Base-by-base conservation (phyloP, 2,329 filamentous ascomycete genomes). In the Fusarium coffeatum region DNA sequence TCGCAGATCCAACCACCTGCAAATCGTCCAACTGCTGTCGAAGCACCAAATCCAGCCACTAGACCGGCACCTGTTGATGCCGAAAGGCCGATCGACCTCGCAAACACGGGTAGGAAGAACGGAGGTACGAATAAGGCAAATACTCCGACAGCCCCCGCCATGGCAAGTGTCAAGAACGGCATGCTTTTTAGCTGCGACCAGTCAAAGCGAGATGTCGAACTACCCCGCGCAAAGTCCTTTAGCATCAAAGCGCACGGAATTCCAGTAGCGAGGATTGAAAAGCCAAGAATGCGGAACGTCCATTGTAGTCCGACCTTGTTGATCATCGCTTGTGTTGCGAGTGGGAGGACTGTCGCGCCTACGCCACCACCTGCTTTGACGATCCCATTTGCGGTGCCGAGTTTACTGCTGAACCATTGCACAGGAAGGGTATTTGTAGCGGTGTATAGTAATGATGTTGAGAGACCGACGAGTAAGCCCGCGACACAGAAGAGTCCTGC, bases 301-400 rank as follows among this genome's bases (percentile, higher is more conserved):
- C 64, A 61, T 0, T 40, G 30, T 0, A 66, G n/a, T 0, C 62
- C 62, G 5, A 61, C 43, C 13, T n/a, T 47, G 1, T 47, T 42
- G 2, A 50, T 61, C 48, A 66, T 41, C 0, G 30, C 37, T 11
- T 58, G 34, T 2, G 45, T 55, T 1, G 62, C 55, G 4, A 66
- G 1, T 0, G 64, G 47, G 2, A 54, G 42, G 0, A 66, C 45
- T 6, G 49, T 49, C 2, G 64, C 49, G 0, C 64, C 64, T 1
- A 66, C 55, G 1, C 64, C 55, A 0, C 62, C 64, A 16, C 64
- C 62, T 1, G 48, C 41, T 23, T 66, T 66, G 9, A 66, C 43
- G 2, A 66, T 37, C 0, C 64, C 64, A 7, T 66, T 66, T 0
- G 62, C 64, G 8, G 55, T 66, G 0, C 64, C 64, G 0, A 66